Percentiles rank a stretch among this genome's conserved stretches.
Conservation (phyloP, 352 stramenopile genomes). For the Pilasporangium apinafurcum region DNA sequence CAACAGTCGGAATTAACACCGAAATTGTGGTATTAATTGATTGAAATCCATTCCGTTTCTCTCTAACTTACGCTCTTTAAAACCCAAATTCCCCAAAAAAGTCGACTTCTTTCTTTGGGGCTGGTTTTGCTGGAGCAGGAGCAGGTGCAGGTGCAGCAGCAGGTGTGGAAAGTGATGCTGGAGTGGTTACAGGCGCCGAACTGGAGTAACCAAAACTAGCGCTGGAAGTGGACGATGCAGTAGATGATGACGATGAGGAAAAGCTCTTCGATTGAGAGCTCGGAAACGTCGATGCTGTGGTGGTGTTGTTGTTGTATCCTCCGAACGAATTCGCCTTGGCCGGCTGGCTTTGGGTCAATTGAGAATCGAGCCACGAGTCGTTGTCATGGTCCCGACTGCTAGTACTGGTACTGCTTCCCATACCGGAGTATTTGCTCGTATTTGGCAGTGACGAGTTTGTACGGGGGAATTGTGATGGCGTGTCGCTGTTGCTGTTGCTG, state of each 20-base stretch:
- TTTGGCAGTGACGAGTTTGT: constrained; percentile 49
- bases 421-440: constrained; percentile 60
- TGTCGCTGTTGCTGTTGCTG: constrained; percentile 7
- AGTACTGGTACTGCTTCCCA: constrained; percentile 23
- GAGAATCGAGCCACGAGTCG: constrained; percentile 60
- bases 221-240: constrained; percentile 15
- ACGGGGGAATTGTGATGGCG: constrained; percentile 32
- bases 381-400: constrained; percentile 46
- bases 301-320: constrained; percentile 5
- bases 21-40: too few relatives aligned
- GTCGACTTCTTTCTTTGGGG: constrained; percentile 76
- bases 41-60: too few relatives aligned
- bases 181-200: constrained; percentile 11
- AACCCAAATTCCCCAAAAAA: constrained; percentile 84
- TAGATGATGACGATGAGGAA: constrained; percentile 34
- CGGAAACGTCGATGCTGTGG: constrained; percentile 3
- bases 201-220: constrained; percentile 14
- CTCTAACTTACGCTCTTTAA: constrained; percentile 20
- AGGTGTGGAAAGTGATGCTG: constrained; percentile 11
- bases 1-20: too few relatives aligned
- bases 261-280: constrained; percentile 30
- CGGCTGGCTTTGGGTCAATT: constrained; percentile 21
- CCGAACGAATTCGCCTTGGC: constrained; percentile 29
- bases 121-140: constrained; percentile 16
- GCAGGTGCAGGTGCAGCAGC: constrained; percentile 9